These are phyloP conservation scores for Pseudocercospora cruenta DNA, from an alignment of 2,329 filamentous ascomycete genomes.

Conservation along the genomic window DNA sequence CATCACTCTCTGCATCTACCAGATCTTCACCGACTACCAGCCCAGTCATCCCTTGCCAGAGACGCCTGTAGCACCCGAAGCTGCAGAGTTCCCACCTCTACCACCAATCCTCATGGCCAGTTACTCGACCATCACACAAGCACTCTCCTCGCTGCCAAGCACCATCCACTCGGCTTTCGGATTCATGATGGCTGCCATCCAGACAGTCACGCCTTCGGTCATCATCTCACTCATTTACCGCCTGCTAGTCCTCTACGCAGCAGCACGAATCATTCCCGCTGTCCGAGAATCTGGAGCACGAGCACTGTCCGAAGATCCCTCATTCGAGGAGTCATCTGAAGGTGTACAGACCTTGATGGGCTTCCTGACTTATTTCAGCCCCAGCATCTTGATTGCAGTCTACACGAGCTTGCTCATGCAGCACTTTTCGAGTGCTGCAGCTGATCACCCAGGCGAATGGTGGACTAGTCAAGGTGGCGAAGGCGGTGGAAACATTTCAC, in stretches of 20 bases:
- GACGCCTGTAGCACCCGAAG: slow-evolving; percentile 58
- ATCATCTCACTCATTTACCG: slow-evolving; percentile 94
- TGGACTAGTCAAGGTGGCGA: slow-evolving; percentile 87
- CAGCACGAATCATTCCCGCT: slow-evolving; percentile 92
- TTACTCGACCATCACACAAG: slow-evolving; percentile 86
- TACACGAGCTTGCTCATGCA: slow-evolving; percentile 96
- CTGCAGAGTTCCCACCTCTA: slow-evolving; percentile 86
- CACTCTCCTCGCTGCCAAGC: slow-evolving; percentile 79
- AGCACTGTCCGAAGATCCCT: slow-evolving; percentile 81
- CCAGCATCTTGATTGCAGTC: slow-evolving; percentile 90
- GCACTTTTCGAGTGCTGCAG: slow-evolving; percentile 78
- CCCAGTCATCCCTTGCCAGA: slow-evolving; percentile 63
- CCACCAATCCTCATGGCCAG: slow-evolving; percentile 98
- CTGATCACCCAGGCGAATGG: slow-evolving; percentile 64
- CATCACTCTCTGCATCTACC: slow-evolving; percentile 96
- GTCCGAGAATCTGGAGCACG: slow-evolving; percentile 84
- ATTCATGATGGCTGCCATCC: slow-evolving; percentile 87
- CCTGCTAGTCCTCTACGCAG: slow-evolving; percentile 92
- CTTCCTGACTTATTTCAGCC: slow-evolving; percentile 90
- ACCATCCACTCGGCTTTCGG: slow-evolving; percentile 82
- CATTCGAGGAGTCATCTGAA: slow-evolving; percentile 68
- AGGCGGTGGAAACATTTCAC: slow-evolving; percentile 81
- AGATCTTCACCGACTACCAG: slow-evolving; percentile 98
- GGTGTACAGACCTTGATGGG: slow-evolving; percentile 77
- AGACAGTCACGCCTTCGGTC: slow-evolving; percentile 93